phyloP scores from a whole-genome alignment of 2,329 filamentous ascomycete genomes.

The Neonectria coccinea region DNA sequence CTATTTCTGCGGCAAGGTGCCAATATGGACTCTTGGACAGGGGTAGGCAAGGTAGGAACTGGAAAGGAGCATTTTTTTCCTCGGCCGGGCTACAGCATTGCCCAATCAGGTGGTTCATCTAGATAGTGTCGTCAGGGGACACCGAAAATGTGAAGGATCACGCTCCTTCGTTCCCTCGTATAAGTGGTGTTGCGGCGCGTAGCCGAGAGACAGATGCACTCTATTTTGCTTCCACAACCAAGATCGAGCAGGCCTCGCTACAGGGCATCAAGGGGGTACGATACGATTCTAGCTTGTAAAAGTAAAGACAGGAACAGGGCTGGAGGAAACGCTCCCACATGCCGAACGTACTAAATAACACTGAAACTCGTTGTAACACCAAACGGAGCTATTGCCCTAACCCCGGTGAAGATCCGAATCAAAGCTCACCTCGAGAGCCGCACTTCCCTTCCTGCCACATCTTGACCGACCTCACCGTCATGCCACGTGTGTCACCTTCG shows the following conservation, averaged over 20 bases:
- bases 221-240: no score
- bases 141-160: no score
- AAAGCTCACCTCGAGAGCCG: constrained; percentile 23
- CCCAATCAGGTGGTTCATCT: neutral
- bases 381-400: neutral
- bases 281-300: neutral
- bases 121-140: neutral
- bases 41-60: neutral
- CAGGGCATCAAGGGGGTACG: no score
- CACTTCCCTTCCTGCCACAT: constrained; percentile 57
- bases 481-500: constrained; percentile 54
- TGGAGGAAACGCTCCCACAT: constrained; percentile 1
- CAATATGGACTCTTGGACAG: neutral
- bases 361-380: constrained; percentile 3
- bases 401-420: neutral
- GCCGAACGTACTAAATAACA: constrained; percentile 2
- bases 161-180: neutral
- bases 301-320: constrained; percentile 5
- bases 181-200: no score
- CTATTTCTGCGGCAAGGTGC: no score
- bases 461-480: constrained; percentile 60
- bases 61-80: no score
- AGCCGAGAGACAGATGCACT: no score
- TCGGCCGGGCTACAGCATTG: no score
- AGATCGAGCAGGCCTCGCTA: no score